These are phyloP conservation scores for Vitis labrusca DNA, from an alignment of 164 flowering plant species.

Conservation along the genomic window DNA sequence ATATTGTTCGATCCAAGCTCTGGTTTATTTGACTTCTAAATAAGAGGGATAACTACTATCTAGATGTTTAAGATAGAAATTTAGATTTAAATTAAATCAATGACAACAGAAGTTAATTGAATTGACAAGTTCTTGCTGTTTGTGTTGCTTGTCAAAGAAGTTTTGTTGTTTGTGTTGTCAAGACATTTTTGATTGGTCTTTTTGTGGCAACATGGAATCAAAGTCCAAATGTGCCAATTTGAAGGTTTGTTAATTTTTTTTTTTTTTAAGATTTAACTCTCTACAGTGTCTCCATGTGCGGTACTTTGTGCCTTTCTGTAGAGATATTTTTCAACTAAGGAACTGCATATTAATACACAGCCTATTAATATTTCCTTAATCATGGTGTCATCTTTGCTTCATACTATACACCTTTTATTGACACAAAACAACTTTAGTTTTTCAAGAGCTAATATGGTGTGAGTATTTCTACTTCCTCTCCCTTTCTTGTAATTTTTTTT, in stretches of 20 bases:
- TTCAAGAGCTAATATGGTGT: too few species aligned
- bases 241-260: neutral
- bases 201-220: neutral
- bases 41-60: too few species aligned
- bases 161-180: neutral
- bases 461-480: too few species aligned
- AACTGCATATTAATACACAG: neutral
- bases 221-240: neutral
- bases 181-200: neutral
- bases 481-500: neutral
- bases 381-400: too few species aligned
- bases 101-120: neutral
- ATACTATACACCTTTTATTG: too few species aligned
- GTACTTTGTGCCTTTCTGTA: neutral
- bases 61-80: too few species aligned
- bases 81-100: neutral
- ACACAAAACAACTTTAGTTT: too few species aligned
- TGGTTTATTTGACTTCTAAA: too few species aligned
- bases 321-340: neutral
- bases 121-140: neutral
- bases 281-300: neutral
- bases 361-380: neutral
- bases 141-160: neutral
- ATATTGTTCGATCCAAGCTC: too few species aligned
- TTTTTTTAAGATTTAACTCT: too few species aligned